Evolutionary conservation across 192 early-diverging fungal species (phyloP), one percentile per base, ranked within the genome.

Genomic region (Kickxella alabastrina): DNA sequence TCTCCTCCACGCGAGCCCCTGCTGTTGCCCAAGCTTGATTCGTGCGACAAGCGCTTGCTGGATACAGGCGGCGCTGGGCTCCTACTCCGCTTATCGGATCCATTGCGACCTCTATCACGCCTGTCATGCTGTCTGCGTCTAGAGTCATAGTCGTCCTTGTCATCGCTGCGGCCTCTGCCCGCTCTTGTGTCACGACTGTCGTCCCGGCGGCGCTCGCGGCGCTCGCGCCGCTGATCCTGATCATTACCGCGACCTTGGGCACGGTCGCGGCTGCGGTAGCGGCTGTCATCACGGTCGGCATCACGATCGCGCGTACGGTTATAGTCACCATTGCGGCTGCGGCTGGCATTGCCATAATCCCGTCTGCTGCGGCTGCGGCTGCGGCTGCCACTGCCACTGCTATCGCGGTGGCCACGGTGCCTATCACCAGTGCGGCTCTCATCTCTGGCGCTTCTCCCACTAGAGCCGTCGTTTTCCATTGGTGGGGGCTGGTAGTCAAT

Each of bases 1-100:
- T 17, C 45, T 14, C 17, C 26, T 2, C 26, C n/a, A 27, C 26
- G 43, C 26, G 26, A n/a, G 10, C 24, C 43, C 13, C 29, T 17
- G 26, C 24, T 46, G 29, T 41, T 54, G 37, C 44, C 27, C 10
- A 24, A 18, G 12, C 43, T 26, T 2, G 43, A 4, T 26, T 48
- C 55, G 43, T 24, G 52, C 29, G 47, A 15, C 21, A 45, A 28
- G 17, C 47, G 49, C 24, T 42, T 22, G 49, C 55, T n/a, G n/a
- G n/a, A n/a, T n/a, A n/a, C n/a, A n/a, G n/a, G n/a, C n/a, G n/a
- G 52, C 34, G 23, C 36, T 7, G 68, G 61, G 47, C 68, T 71
- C 21, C 68, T 52, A 43, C 68, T 64, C n/a, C n/a, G n/a, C n/a
- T n/a, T 43, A 12, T 43, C 42, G 37, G 4, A 4, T 14, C 37